Base-by-base conservation (phyloP, 2,329 filamentous ascomycete genomes). In the Trichoderma citrinoviride region DNA sequence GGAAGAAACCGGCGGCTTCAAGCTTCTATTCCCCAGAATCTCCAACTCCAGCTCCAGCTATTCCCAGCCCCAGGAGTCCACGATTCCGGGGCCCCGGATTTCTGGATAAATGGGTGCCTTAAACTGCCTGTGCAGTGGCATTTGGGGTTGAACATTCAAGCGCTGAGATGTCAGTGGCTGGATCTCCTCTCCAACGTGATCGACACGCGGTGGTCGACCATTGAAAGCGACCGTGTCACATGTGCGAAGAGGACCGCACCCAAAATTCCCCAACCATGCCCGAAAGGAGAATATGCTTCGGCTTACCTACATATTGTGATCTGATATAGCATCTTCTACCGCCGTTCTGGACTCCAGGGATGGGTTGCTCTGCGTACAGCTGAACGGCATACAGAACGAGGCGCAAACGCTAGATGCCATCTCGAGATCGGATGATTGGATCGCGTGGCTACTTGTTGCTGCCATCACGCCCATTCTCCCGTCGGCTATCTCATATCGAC, bases 401-500 rank as follows among this genome's bases (percentile, higher is more conserved):
- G 27, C 17, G 19, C 14, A 54, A 46, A 62, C 25, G 19, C 40
- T 46, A 37, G 41, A 46, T 46, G 33, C 33, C 33, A 54, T 46
- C 27, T 44, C 27, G 14, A 61, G 49, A 62, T 54, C 41, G 49
- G 40, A 21, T 54, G 49, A 19, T 46, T 40, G 27, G 49, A 54
- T 54, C 60, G 17, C 49, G 60, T 46, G 40, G 47, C 14, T 33
- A 27, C 23, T 46, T 53, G 25, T 37, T 5, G n/a, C 8, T 33
- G 37, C 19, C 5, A 3, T 25, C 23, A 8, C 2, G 7, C 25
- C 19, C n/a, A 54, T 27, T 62, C 25, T 54, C 49, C 60, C 60
- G 60, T 62, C 60, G 60, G 60, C 40, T 62, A 54, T 62, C 60
- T 46, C 19, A 17, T 23, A 27, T 41, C 25, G n/a, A 25, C 49